Conservation (phyloP, 2,329 filamentous ascomycete species). For the Exserohilum rostratum region DNA sequence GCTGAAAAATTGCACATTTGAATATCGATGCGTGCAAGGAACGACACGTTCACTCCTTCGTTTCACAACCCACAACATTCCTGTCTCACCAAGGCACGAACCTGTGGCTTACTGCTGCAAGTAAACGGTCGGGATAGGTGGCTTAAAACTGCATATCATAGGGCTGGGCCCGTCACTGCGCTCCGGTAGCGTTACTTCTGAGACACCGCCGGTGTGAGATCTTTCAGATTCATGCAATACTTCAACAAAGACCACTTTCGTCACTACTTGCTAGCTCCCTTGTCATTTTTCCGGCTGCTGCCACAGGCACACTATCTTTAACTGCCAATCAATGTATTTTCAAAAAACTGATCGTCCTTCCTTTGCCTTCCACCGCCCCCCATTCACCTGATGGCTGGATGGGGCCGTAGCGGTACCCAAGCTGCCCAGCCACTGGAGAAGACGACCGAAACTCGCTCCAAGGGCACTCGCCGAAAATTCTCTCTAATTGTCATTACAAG, state of each 20-base stretch:
- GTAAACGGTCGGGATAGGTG: background rate
- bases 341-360: slow-evolving; percentile 22
- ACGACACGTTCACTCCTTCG: slow-evolving; percentile 12
- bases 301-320: slow-evolving; percentile 14
- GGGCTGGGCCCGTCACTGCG: slow-evolving; percentile 17
- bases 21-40: slow-evolving; percentile 2
- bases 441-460: background rate
- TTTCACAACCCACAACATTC: slow-evolving; percentile 26
- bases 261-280: slow-evolving; percentile 10
- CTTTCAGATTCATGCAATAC: slow-evolving; percentile 36
- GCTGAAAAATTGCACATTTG: background rate
- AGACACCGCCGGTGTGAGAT: slow-evolving; percentile 36
- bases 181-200: slow-evolving; percentile 28
- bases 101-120: slow-evolving; percentile 15
- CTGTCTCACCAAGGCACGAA: slow-evolving; percentile 20
- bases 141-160: slow-evolving; percentile 27
- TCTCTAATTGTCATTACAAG: slow-evolving; percentile 44
- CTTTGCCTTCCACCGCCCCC: slow-evolving; percentile 4
- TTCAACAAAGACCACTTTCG: slow-evolving; percentile 22
- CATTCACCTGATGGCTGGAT: slow-evolving; percentile 9
- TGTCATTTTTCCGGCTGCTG: slow-evolving; percentile 14
- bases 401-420: slow-evolving; percentile 24
- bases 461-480: slow-evolving; percentile 29
- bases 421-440: slow-evolving; percentile 21
- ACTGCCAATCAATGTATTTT: slow-evolving; percentile 18